Evolutionary conservation across 306 rosid genomes (phyloP).

Genomic region (Quercus rubra): DNA sequence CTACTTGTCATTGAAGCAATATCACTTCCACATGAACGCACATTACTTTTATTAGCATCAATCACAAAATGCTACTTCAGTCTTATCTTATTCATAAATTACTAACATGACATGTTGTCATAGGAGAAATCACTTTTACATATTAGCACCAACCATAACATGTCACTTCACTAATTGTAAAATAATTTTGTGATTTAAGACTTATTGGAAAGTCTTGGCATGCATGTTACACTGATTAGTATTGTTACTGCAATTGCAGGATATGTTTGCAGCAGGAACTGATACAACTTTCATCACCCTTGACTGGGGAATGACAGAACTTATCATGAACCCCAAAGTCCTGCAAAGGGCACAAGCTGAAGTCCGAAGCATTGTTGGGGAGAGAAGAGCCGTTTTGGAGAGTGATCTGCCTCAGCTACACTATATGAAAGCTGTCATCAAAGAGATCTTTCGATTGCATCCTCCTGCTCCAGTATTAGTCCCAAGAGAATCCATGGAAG

Average conservation of each 20-base stretch:
- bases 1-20: too few species aligned
- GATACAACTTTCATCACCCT: constrained; percentile 62
- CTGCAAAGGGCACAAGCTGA: constrained; percentile 62
- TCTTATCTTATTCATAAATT: too few species aligned
- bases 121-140: too few species aligned
- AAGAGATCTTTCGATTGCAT: constrained; percentile 58
- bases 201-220: not conserved
- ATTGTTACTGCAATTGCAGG: constrained; percentile 32
- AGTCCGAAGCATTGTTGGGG: constrained; percentile 45
- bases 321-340: constrained; percentile 43
- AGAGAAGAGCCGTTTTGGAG: constrained; percentile 41
- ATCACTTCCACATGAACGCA: too few species aligned
- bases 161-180: too few species aligned
- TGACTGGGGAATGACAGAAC: constrained; percentile 75
- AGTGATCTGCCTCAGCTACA: constrained; percentile 49
- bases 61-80: too few species aligned
- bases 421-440: constrained; percentile 49
- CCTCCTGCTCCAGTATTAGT: constrained; percentile 56
- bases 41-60: too few species aligned
- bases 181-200: not conserved
- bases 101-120: too few species aligned
- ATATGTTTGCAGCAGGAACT: constrained; percentile 79
- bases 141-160: too few species aligned
- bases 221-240: not conserved
- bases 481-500: constrained; percentile 73